These are phyloP conservation scores for Alternaria triticimaculans DNA, from an alignment of 2,329 filamentous ascomycete species.

Conservation along the genomic window DNA sequence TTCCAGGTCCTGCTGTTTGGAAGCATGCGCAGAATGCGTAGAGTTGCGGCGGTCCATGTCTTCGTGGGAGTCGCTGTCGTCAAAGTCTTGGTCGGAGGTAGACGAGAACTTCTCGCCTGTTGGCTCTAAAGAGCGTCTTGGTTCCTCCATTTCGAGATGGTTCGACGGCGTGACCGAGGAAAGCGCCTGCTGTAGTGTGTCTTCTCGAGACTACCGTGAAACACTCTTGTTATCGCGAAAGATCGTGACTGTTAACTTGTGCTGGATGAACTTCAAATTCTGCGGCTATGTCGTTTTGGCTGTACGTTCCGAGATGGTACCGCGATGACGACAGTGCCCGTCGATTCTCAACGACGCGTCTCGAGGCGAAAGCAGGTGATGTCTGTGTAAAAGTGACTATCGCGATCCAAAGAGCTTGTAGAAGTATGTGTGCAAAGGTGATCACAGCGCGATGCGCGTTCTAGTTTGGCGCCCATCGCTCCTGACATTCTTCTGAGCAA, in stretches of 20 bases:
- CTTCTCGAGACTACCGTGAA: neutral
- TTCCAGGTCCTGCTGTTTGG: slow-evolving; percentile 14
- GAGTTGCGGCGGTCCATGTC: neutral
- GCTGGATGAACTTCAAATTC: neutral
- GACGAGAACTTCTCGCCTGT: neutral
- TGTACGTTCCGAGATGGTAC: neutral
- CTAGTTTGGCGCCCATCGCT: neutral
- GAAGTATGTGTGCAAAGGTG: neutral
- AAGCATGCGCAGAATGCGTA: neutral
- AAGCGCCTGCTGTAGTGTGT: neutral
- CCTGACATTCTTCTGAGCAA: neutral
- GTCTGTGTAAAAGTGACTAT: neutral
- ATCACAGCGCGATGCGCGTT: neutral
- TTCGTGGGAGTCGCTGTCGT: neutral
- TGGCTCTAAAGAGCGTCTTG: neutral
- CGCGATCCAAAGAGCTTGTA: neutral
- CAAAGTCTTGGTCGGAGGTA: neutral
- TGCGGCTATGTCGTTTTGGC: neutral
- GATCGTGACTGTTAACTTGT: too few relatives aligned
- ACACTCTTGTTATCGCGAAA: too few relatives aligned
- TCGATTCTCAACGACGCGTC: neutral
- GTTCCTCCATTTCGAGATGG: neutral
- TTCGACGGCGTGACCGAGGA: neutral
- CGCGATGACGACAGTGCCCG: neutral
- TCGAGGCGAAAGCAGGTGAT: neutral